Evolutionary conservation across 148 eudicot genomes (phyloP), one percentile per base, ranked within the genome.

Genomic region (Polygonum maritimum): DNA sequence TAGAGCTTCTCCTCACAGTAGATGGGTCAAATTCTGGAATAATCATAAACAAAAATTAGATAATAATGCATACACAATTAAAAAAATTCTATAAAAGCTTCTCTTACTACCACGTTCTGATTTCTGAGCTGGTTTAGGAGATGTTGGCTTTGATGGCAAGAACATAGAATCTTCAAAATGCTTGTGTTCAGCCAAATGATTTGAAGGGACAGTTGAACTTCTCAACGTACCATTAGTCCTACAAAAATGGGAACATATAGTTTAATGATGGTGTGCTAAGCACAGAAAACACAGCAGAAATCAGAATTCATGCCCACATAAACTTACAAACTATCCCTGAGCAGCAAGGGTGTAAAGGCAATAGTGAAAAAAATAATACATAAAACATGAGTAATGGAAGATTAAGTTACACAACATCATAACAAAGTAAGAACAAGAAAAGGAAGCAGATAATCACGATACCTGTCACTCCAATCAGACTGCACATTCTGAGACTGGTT

Each of bases 401-500:
- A 33, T 63, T 63, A 31, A 62, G 18, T 13, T 63, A 13, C 6
- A 57, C 7, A 9, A 7, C 63, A 57, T 7, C 31, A 52, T 44
- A 8, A 60, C 16, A 62, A 13, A 54, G n/a, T 0, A 16, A 6
- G 63, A 76, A 36, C 41, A 26, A 45, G 19, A 58, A 13, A 65
- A 21, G 33, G 60, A 36, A 77, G 79, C 35, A 51, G 74, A 44
- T 31, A 4, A 21, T 31, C 11, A 13, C 40, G 22, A 31, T 3
- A 77, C 79, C 79, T 48, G 79, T 49, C 74, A 67, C 63, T 69
- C 38, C 80, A 77, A 71, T 54, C 72, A 49, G 81, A 78, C 69
- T 77, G 77, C 72, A 78, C 75, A 58, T 71, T 80, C 76, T 62
- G 83, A 69, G 80, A 80, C 60, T 82, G 78, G 65, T 78, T 65